These are phyloP conservation scores for Sphagnum contortum DNA, from an alignment of 225 moss, liverwort and hornwort species.

Conservation along the genomic window DNA sequence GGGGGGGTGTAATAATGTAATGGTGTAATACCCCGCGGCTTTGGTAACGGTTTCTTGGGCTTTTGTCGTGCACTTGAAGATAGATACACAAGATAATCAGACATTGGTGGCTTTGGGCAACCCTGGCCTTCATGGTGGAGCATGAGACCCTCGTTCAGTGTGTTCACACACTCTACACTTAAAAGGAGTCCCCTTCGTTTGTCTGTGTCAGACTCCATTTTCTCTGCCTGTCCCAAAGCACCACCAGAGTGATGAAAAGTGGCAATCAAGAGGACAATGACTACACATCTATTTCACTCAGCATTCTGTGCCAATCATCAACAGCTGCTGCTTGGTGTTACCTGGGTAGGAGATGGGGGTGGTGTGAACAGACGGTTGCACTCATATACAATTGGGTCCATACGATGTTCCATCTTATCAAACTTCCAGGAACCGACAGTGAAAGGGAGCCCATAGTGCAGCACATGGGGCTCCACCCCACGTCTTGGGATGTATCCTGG, in stretches of 20 bases:
- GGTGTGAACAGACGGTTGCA: slow-evolving; percentile 76
- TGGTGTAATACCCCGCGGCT: no score
- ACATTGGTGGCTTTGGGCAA: slow-evolving; percentile 50
- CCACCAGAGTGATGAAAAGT: background rate
- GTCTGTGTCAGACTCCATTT: slow-evolving; percentile 26
- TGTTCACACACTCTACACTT: slow-evolving; percentile 90
- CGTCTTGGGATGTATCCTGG: slow-evolving; percentile 65
- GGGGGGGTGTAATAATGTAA: background rate
- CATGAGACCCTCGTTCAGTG: slow-evolving; percentile 84
- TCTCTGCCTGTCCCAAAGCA: slow-evolving; percentile 43
- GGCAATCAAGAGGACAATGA: background rate
- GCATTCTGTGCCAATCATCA: background rate
- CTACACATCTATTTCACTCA: background rate
- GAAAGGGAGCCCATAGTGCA: slow-evolving; percentile 92
- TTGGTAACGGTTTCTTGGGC: no score
- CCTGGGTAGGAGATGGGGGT: slow-evolving; percentile 73
- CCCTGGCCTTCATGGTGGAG: slow-evolving; percentile 59
- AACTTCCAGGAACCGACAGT: slow-evolving; percentile 78
- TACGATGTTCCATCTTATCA: slow-evolving; percentile 64
- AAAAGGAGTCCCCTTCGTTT: slow-evolving; percentile 55
- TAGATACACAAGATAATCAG: slow-evolving; percentile 62
- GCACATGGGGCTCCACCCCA: slow-evolving; percentile 70
- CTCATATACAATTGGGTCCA: slow-evolving; percentile 54
- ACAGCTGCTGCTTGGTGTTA: slow-evolving; percentile 4
- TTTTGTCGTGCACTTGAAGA: slow-evolving; percentile 12